phyloP scores from a whole-genome alignment of 1,284 basidiomycete genomes.

The Flammula alnicola region DNA sequence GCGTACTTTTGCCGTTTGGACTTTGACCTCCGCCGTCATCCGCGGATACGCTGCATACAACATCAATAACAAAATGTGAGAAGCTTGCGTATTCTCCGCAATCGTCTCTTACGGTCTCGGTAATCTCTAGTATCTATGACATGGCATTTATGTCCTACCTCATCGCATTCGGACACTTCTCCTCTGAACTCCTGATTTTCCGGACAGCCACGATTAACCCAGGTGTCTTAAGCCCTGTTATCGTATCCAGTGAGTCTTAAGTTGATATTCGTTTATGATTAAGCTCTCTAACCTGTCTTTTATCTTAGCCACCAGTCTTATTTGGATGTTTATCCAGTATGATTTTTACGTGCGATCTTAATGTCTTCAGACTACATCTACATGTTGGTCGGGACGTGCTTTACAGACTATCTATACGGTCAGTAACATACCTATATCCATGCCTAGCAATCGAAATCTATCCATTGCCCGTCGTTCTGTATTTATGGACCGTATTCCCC shows the following conservation, averaged over 20 bases:
- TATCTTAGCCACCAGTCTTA: slow-evolving; percentile 62
- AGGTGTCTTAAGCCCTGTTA: slow-evolving; percentile 76
- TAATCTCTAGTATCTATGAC: slow-evolving; percentile 85
- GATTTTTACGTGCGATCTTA: slow-evolving; percentile 34
- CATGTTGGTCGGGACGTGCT: background rate
- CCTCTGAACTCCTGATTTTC: slow-evolving; percentile 85
- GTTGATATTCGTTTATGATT: slow-evolving; percentile 1
- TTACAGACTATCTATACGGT: too few relatives aligned
- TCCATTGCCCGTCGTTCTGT: too few relatives aligned
- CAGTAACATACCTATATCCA: too few relatives aligned
- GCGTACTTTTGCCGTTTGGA: slow-evolving; percentile 90
- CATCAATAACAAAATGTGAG: slow-evolving; percentile 79
- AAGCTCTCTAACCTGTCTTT: slow-evolving; percentile 12
- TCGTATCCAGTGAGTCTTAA: slow-evolving; percentile 82
- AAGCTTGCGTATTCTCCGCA: slow-evolving; percentile 19
- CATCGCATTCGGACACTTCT: slow-evolving; percentile 90
- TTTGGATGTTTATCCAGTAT: slow-evolving; percentile 86
- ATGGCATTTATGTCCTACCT: slow-evolving; percentile 88
- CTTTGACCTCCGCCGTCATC: slow-evolving; percentile 80
- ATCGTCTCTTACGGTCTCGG: slow-evolving; percentile 14
- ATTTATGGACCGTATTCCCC: too few relatives aligned
- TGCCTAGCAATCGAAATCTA: too few relatives aligned
- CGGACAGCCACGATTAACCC: slow-evolving; percentile 71
- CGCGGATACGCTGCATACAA: slow-evolving; percentile 88
- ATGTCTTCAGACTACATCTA: background rate